Evolutionary conservation across 2,329 filamentous ascomycete genomes (phyloP).

Genomic region (Bimuria novae-zelandiae): DNA sequence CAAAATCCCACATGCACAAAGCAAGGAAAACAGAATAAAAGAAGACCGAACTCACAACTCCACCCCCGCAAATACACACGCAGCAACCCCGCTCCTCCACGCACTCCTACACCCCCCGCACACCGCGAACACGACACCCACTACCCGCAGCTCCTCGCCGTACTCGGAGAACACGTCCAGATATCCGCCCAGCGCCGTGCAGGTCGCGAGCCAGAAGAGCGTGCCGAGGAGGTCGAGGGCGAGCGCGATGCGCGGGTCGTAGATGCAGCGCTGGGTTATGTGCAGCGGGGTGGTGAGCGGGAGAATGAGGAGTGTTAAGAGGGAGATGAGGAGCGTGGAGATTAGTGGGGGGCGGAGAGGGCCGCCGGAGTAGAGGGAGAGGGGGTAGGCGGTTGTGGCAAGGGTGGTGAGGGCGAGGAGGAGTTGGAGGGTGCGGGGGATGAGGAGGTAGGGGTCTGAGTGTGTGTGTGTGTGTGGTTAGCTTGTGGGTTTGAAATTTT

Average conservation of each 20-base stretch:
- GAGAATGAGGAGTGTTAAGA: conserved; percentile 25
- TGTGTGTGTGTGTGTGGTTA: neutral
- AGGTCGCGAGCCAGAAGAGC: conserved; percentile 27
- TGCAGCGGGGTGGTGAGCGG: conserved; percentile 23
- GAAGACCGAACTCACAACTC: conserved; percentile 20
- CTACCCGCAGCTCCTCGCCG: conserved; percentile 1
- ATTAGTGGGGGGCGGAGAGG: conserved; percentile 26
- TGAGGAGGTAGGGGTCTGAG: conserved; percentile 23
- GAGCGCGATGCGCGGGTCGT: conserved; percentile 24
- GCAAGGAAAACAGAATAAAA: neutral
- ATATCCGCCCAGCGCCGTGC: conserved; percentile 24
- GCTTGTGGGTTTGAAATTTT: neutral
- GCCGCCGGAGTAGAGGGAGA: conserved; percentile 24
- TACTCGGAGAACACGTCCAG: conserved; percentile 20
- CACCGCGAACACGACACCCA: conserved; percentile 1
- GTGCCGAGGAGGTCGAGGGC: conserved; percentile 19
- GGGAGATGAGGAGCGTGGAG: conserved; percentile 20
- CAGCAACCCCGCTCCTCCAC: conserved; percentile 23
- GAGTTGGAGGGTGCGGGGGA: conserved; percentile 32
- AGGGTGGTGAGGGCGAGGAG: conserved; percentile 34
- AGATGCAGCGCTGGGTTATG: conserved; percentile 20
- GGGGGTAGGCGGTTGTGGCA: conserved; percentile 28
- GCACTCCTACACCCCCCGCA: conserved; percentile 17
- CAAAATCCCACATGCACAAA: conserved; percentile 9
- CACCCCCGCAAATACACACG: conserved; percentile 21